phyloP scores from a whole-genome alignment of 2,329 filamentous ascomycete species.

The Phaeoacremonium minimum region DNA sequence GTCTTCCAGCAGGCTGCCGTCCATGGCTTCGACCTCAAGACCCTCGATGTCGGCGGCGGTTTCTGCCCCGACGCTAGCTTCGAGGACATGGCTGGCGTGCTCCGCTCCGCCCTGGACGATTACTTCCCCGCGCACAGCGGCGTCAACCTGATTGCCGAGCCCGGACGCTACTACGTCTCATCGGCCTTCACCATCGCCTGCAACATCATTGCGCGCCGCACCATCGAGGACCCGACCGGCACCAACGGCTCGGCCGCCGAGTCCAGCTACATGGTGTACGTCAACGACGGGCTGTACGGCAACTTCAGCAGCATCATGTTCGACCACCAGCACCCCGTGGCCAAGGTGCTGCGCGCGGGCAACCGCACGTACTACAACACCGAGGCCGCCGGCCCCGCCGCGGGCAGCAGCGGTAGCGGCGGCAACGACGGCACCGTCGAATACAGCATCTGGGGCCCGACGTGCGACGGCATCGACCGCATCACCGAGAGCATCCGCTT shows the following conservation, averaged over 20 bases:
- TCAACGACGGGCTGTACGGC: slow-evolving; percentile 96
- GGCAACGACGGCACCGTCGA: slow-evolving; percentile 56
- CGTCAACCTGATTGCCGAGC: slow-evolving; percentile 89
- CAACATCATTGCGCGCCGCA: slow-evolving; percentile 92
- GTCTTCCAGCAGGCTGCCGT: slow-evolving; percentile 83
- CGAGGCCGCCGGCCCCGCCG: slow-evolving; percentile 39
- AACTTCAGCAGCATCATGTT: slow-evolving; percentile 99
- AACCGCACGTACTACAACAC: slow-evolving; percentile 56
- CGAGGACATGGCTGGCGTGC: slow-evolving; percentile 79
- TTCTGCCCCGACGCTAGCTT: slow-evolving; percentile 83
- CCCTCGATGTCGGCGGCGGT: slow-evolving; percentile 89
- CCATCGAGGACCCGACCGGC: slow-evolving; percentile 65
- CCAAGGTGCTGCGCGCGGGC: slow-evolving; percentile 69
- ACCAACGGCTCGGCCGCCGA: slow-evolving; percentile 49
- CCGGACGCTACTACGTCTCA: slow-evolving; percentile 93
- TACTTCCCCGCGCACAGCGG: slow-evolving; percentile 73
- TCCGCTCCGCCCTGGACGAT: slow-evolving; percentile 75
- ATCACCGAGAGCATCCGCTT: slow-evolving; percentile 81
- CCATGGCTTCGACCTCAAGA: slow-evolving; percentile 77
- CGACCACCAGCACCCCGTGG: slow-evolving; percentile 88
- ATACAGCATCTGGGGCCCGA: slow-evolving; percentile 97
- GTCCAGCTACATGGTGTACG: slow-evolving; percentile 90
- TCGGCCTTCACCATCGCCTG: slow-evolving; percentile 91
- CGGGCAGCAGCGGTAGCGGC: no score
- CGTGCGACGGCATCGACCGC: slow-evolving; percentile 95